These are phyloP conservation scores for Pseudocercospora fuligena DNA, from an alignment of 2,329 filamentous ascomycete genomes.

Conservation along the genomic window DNA sequence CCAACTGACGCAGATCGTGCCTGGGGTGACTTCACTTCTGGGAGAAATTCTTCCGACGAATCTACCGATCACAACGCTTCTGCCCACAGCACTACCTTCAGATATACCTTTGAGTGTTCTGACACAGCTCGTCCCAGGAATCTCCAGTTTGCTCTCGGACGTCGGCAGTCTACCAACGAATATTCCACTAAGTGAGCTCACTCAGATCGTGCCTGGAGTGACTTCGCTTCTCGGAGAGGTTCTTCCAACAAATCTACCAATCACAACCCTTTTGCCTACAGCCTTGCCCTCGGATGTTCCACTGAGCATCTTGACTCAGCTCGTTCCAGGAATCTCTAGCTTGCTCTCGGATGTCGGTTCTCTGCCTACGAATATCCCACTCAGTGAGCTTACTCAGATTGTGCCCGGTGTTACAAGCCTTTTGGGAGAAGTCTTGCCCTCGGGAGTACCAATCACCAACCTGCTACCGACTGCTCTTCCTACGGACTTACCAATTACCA, in stretches of 20 bases:
- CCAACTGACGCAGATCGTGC: too few species aligned
- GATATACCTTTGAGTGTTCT: not conserved
- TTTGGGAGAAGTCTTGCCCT: not conserved
- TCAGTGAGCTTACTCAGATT: slow-evolving; percentile 10
- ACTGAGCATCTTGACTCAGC: not conserved
- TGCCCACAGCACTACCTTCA: not conserved
- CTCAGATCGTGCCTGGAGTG: too few species aligned
- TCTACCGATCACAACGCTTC: not conserved
- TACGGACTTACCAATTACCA: slow-evolving; percentile 4
- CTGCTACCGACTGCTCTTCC: not conserved
- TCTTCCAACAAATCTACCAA: not conserved
- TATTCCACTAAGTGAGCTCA: too few species aligned
- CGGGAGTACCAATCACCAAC: not conserved
- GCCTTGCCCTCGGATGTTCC: not conserved
- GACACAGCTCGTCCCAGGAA: not conserved
- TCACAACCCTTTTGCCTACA: not conserved
- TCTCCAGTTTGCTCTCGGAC: not conserved
- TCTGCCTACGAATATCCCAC: slow-evolving; percentile 1
- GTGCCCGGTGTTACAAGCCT: slow-evolving; percentile 10
- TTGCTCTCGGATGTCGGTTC: not conserved
- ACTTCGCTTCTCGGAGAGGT: too few species aligned
- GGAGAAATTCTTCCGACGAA: too few species aligned
- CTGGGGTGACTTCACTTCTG: too few species aligned
- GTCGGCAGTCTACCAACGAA: too few species aligned
- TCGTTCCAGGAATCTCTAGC: slow-evolving; percentile 6